Percentiles rank a stretch among this genome's conserved stretches.
Conservation (phyloP, 2,329 filamentous ascomycete genomes). For the Arthroderma uncinatum region DNA sequence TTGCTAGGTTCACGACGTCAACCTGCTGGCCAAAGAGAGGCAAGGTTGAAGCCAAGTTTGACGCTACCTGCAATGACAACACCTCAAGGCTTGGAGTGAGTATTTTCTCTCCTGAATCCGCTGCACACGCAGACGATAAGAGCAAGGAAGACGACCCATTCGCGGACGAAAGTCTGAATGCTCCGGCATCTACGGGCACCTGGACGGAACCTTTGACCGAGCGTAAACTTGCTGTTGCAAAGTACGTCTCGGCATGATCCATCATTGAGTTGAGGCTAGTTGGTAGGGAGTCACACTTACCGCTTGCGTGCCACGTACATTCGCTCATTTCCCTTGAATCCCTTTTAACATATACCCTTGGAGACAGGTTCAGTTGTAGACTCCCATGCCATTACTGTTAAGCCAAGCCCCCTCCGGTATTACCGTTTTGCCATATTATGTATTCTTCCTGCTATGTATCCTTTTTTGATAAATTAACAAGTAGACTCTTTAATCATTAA, state of each 20-base stretch:
- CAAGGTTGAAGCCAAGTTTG: slow-evolving; percentile 73
- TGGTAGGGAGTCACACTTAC: background rate
- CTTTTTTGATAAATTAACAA: background rate
- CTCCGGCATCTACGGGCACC: slow-evolving; percentile 19
- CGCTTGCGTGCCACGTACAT: background rate
- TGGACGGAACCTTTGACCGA: slow-evolving; percentile 59
- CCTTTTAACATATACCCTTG: slow-evolving; percentile 1
- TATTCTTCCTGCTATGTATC: background rate
- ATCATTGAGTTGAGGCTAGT: background rate
- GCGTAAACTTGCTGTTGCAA: slow-evolving; percentile 61
- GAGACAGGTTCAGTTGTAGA: background rate
- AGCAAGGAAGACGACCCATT: slow-evolving; percentile 36
- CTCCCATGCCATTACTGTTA: background rate
- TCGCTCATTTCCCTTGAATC: background rate
- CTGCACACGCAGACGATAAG: slow-evolving; percentile 17
- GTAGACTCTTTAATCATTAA: background rate
- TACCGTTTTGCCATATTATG: background rate
- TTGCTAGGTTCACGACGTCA: slow-evolving; percentile 71
- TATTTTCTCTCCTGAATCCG: slow-evolving; percentile 14
- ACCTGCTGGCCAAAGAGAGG: slow-evolving; percentile 60
- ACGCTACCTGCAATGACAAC: slow-evolving; percentile 46
- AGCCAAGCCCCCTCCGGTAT: background rate
- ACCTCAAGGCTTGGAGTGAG: slow-evolving; percentile 57
- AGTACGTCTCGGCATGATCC: slow-evolving; percentile 51
- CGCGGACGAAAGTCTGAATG: slow-evolving; percentile 33